These are phyloP conservation scores for Perilla frutescens DNA, from an alignment of 257 asterid species.

Conservation along the genomic window DNA sequence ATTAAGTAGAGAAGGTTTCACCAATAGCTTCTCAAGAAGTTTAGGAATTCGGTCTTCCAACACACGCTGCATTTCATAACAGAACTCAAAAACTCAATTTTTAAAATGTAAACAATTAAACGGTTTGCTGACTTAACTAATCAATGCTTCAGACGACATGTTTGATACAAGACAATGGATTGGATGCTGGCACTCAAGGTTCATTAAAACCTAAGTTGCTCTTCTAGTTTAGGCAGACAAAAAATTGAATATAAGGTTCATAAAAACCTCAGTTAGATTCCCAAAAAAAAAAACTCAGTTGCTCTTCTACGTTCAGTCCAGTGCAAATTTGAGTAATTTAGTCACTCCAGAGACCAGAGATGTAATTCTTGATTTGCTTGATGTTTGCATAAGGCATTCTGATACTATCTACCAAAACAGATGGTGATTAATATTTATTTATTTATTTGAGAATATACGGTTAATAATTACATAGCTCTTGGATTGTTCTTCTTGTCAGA, in stretches of 20 bases:
- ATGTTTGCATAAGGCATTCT: conserved; percentile 20
- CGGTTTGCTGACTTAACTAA: not conserved
- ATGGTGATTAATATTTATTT: not conserved
- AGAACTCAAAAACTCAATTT: conserved; percentile 17
- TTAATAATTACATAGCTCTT: not conserved
- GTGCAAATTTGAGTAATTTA: conserved; percentile 9
- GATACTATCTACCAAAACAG: conserved; percentile 6
- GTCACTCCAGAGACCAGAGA: conserved; percentile 14
- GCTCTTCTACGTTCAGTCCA: conserved; percentile 15
- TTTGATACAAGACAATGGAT: conserved; percentile 20
- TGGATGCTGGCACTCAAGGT: conserved; percentile 18
- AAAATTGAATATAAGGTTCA: conserved; percentile 3
- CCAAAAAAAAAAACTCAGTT: no score
- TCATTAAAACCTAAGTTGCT: not conserved
- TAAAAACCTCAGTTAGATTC: not conserved
- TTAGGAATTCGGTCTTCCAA: conserved; percentile 95
- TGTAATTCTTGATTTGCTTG: conserved; percentile 25
- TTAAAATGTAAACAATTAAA: not conserved
- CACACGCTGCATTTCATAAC: conserved; percentile 72
- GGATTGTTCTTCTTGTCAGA: conserved; percentile 25
- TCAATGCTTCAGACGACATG: conserved; percentile 3
- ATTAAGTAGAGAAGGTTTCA: conserved; percentile 85
- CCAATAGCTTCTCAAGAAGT: conserved; percentile 86
- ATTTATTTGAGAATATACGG: no score
- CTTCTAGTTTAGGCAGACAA: conserved; percentile 23